These are phyloP conservation scores for Eruca vesicaria DNA, from an alignment of 441 rosid species.

Conservation along the genomic window DNA sequence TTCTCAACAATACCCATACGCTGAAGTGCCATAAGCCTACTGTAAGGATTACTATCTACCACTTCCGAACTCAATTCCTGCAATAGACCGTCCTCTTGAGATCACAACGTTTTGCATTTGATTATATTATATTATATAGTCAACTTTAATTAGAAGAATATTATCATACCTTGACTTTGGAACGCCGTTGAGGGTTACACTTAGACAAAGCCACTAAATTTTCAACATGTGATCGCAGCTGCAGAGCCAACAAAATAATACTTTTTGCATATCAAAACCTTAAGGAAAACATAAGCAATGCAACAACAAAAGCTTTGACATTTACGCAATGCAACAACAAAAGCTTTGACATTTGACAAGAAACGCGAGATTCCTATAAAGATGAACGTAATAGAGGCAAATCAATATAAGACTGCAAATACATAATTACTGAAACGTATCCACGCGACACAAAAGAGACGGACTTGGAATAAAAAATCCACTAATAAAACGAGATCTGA, in stretches of 20 bases:
- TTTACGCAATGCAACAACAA: not conserved
- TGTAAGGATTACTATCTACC: constrained; percentile 95
- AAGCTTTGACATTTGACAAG: too few species aligned
- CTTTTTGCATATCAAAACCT: not conserved
- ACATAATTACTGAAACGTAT: not conserved
- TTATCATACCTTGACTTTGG: constrained; percentile 71
- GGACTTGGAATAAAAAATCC: too few species aligned
- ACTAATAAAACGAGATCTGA: not conserved
- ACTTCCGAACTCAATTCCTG: constrained; percentile 98
- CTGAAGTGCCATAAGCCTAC: constrained; percentile 99
- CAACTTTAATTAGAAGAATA: constrained; percentile 1
- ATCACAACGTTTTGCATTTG: not conserved
- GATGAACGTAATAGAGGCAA: too few species aligned
- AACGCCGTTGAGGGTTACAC: constrained; percentile 55
- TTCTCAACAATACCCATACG: constrained; percentile 93
- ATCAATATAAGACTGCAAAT: not conserved
- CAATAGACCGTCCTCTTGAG: constrained; percentile 5
- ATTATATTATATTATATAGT: not conserved
- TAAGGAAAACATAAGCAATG: not conserved
- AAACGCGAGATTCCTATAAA: too few species aligned
- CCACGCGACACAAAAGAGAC: not conserved
- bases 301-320: not conserved
- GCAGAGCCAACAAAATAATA: constrained; percentile 11
- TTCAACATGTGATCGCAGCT: constrained; percentile 65
- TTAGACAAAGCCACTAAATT: constrained; percentile 55